phyloP scores from a whole-genome alignment of 2,329 filamentous ascomycete genomes.

The Colletotrichum somersetense region DNA sequence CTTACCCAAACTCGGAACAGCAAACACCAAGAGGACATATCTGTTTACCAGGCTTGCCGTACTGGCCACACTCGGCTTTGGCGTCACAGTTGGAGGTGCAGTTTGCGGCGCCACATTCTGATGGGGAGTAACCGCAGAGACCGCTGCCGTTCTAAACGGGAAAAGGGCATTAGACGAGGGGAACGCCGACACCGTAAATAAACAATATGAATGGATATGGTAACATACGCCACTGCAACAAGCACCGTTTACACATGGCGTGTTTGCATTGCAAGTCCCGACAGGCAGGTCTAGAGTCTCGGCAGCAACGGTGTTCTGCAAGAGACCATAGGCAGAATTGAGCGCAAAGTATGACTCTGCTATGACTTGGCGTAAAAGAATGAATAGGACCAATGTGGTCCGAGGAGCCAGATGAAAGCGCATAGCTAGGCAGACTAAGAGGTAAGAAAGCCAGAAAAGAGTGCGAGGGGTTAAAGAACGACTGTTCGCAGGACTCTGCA shows the following conservation, averaged over 20 bases:
- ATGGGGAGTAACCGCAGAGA: slow-evolving; percentile 16
- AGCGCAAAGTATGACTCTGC: slow-evolving; percentile 16
- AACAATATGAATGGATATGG: too few species aligned
- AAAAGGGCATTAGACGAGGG: too few species aligned
- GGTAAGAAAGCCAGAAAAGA: too few species aligned
- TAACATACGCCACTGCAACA: slow-evolving; percentile 42
- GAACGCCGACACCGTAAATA: too few species aligned
- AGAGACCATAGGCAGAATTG: slow-evolving; percentile 17
- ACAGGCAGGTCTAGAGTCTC: slow-evolving; percentile 10
- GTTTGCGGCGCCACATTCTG: slow-evolving; percentile 5
- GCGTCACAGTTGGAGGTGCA: slow-evolving; percentile 52
- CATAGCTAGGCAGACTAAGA: too few species aligned
- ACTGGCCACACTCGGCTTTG: slow-evolving; percentile 30
- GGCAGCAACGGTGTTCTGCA: slow-evolving; percentile 6
- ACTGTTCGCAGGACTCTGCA: too few species aligned
- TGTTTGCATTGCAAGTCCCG: slow-evolving; percentile 41
- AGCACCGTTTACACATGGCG: slow-evolving; percentile 44
- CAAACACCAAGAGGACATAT: slow-evolving; percentile 49
- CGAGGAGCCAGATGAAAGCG: too few species aligned
- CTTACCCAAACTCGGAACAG: slow-evolving; percentile 44
- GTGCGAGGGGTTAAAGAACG: too few species aligned
- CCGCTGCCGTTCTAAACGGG: not conserved
- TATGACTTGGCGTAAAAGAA: too few species aligned
- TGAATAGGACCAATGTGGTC: too few species aligned
- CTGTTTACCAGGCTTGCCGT: slow-evolving; percentile 39